Evolutionary conservation across 129 eudicot genomes (phyloP).

Genomic region (Ambrosia artemisiifolia): DNA sequence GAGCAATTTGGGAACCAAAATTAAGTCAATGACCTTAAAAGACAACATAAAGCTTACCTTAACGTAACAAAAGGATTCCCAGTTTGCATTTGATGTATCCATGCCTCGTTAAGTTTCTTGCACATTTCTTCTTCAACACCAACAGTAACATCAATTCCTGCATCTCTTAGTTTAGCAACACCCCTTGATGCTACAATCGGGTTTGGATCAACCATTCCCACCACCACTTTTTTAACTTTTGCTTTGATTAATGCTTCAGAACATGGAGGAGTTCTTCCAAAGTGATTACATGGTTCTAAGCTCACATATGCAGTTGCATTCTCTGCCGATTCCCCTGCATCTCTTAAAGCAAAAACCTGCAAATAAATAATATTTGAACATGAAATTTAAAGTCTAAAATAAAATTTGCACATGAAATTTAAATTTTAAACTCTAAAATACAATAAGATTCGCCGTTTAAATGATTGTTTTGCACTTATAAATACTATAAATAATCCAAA

Average conservation of each 20-base stretch:
- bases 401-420: constrained; percentile 4
- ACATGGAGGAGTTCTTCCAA: constrained; percentile 98
- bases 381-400: constrained; percentile 1
- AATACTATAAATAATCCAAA: not conserved
- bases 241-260: constrained; percentile 88
- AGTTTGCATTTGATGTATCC: constrained; percentile 78
- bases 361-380: constrained; percentile 1
- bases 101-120: constrained; percentile 83
- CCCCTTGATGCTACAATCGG: constrained; percentile 93
- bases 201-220: constrained; percentile 98
- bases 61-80: constrained; percentile 80
- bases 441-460: not conserved
- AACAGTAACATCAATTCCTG: constrained; percentile 76
- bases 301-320: constrained; percentile 91
- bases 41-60: constrained; percentile 40
- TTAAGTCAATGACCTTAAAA: not conserved
- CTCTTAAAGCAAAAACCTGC: constrained; percentile 93
- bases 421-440: constrained; percentile 1
- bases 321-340: constrained; percentile 90
- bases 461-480: not conserved
- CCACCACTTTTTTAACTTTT: constrained; percentile 76
- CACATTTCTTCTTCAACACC: constrained; percentile 91
- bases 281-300: constrained; percentile 95
- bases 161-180: constrained; percentile 59
- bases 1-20: not conserved